Evolutionary conservation across 2,329 filamentous ascomycete genomes (phyloP), one percentile per base, ranked within the genome.

Genomic region (Apiospora rasikravindrae): DNA sequence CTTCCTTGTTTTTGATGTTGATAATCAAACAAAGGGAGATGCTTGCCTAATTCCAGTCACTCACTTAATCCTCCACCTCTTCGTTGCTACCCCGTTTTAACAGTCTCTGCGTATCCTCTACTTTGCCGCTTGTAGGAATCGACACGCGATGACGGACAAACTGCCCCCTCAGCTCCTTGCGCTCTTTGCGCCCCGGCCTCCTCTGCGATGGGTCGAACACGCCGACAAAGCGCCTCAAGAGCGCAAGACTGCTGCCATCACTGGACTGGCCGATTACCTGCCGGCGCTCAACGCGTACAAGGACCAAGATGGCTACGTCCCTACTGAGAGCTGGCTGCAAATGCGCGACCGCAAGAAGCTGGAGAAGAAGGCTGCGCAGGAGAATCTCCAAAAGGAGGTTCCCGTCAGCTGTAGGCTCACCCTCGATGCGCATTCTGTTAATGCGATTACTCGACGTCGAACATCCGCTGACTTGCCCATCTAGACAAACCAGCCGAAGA

Each of bases 251-350:
- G 89, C 91, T 73, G 85, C 88, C 70, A 90, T 98, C 75, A 86
- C 86, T 29, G 94, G 94, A 70, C 82, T 98, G 72, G 94, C 91
- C 29, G 88, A 90, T 68, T 98, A 90, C 79, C 86, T 98, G 29
- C 88, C 91, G 24, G 91, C 91, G 33, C 85, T 97, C 49, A 86
- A 92, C 73, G 90, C 93, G 70, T 96, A 97, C 84, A 93, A 93
- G 81, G 90, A 94, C 77, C 91, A 91, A 13, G 92, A 95, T 75
- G 87, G 88, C 8, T 97, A 94, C 79, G 85, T 90, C 71, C 92
- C 95, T 4, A 97, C 94, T 0, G 96, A 98, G 84, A 97, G 95
- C 82, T 98, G 95, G 94, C 87, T 98, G 77, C 91, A 98, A 84
- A 89, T 89, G 78, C 93, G 94, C 84, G 94, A 97, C 83, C 92